Evolutionary conservation across 345 rosid genomes (phyloP), one percentile per base, ranked within the genome.

Genomic region (Bretschneidera sinensis): DNA sequence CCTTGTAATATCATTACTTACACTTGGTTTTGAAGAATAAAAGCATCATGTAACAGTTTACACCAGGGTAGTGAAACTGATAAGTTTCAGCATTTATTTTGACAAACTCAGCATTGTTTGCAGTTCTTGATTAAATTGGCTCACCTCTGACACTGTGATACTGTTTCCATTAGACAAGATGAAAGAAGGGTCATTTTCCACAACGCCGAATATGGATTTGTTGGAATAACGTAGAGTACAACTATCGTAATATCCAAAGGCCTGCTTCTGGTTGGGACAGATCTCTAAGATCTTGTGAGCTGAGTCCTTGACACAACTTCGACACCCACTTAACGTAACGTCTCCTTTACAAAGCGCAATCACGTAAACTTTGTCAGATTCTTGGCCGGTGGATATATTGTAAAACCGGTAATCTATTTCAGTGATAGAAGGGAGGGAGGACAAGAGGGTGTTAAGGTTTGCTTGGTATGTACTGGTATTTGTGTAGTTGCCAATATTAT

Each of bases 141-240:
- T n/a, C n/a, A 24, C 24, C 48, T 0, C 22, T 53, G 47, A 43
- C 45, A 49, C 21, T 23, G 68, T 50, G 16, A 57, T 66, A 9
- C 61, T 76, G 7, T 48, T 20, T 1, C 13, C 0, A 15, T 61
- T 61, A 33, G 8, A 47, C 49, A 61, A 21, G 6, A 3, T 28
- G 23, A 47, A 0, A 9, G 10, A 13, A 20, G 60, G 66, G 13
- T 0, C 22, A n/a, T n/a, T 23, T n/a, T 67, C 71, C 60, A 17
- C 9, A 9, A 18, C 0, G 0, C 70, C 68, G 2, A 49, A 51
- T 51, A 76, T 53, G 0, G 65, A 43, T 19, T 51, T 28, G 49
- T 81, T 74, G 18, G 86, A 48, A 51, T 81, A 81, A 17, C 79
- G 77, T 5, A 74, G 49, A 71, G 73, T 62, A 52, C 89, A 82